Evolutionary conservation across 768 basidiomycete species (phyloP).

Genomic region (Leccinum boreale): DNA sequence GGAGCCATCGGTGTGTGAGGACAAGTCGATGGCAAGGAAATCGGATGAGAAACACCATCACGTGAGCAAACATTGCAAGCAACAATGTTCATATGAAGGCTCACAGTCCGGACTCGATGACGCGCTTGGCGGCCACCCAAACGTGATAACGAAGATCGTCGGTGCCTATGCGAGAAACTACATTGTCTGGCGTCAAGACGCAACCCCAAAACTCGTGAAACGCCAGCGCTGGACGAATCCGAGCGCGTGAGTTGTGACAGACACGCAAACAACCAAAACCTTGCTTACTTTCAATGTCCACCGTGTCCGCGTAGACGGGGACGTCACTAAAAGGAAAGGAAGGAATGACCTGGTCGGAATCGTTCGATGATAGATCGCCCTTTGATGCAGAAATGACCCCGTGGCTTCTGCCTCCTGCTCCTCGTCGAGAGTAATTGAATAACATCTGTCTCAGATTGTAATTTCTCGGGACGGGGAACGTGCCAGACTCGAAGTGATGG

Average conservation of each 20-base stretch:
- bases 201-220: slow-evolving; percentile 34
- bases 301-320: slow-evolving; percentile 36
- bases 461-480: slow-evolving; percentile 26
- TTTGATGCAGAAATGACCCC: not conserved
- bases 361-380: not conserved
- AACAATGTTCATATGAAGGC: not conserved
- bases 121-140: slow-evolving; percentile 32
- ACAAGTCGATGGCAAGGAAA: not conserved
- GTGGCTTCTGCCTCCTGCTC: not conserved
- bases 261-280: slow-evolving; percentile 12
- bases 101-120: slow-evolving; percentile 27
- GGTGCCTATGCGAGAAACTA: slow-evolving; percentile 22
- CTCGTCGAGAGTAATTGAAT: slow-evolving; percentile 16
- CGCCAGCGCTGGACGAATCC: slow-evolving; percentile 26
- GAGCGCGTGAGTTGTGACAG: not conserved
- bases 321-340: slow-evolving; percentile 28
- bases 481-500: slow-evolving; percentile 21
- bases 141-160: slow-evolving; percentile 32
- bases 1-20: not conserved
- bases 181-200: slow-evolving; percentile 33
- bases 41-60: not conserved
- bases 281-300: slow-evolving; percentile 40
- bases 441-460: slow-evolving; percentile 29
- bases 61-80: not conserved
- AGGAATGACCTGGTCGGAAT: slow-evolving; percentile 32